These are phyloP conservation scores for Eucalyptus sideroxylon DNA, from an alignment of 345 rosid genomes.

Conservation along the genomic window DNA sequence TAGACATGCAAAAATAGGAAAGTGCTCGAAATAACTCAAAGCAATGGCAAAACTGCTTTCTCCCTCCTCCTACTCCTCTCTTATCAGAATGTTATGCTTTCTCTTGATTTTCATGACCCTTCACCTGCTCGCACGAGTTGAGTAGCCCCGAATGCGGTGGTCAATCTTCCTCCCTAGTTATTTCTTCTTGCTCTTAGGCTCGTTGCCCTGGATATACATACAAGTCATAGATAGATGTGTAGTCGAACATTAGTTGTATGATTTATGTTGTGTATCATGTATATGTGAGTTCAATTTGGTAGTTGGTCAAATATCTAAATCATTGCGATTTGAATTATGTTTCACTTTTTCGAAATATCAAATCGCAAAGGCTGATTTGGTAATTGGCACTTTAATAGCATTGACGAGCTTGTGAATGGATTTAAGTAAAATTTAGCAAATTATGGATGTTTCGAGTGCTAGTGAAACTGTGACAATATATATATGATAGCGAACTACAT, in stretches of 20 bases:
- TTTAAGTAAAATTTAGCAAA: background rate
- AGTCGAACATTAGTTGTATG: background rate
- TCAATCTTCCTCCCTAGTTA: background rate
- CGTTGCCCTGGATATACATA: background rate
- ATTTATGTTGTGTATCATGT: background rate
- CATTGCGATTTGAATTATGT: background rate
- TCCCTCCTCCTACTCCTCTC: background rate
- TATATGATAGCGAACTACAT: too few species aligned
- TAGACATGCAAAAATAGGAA: background rate
- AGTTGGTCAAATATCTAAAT: background rate
- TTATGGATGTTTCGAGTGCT: background rate
- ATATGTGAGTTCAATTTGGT: background rate
- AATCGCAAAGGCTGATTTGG: background rate
- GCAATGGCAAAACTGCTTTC: background rate
- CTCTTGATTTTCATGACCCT: background rate
- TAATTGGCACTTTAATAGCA: background rate
- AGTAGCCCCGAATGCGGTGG: background rate
- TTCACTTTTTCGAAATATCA: background rate
- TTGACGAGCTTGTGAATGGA: background rate
- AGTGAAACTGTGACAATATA: too few species aligned
- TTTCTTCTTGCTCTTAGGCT: background rate
- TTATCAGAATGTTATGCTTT: background rate
- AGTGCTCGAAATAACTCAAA: background rate
- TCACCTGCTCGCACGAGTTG: background rate
- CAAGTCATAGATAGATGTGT: background rate